Evolutionary conservation across 2,329 filamentous ascomycete genomes (phyloP).

Genomic region (Nannizziopsis arthrosporioides): DNA sequence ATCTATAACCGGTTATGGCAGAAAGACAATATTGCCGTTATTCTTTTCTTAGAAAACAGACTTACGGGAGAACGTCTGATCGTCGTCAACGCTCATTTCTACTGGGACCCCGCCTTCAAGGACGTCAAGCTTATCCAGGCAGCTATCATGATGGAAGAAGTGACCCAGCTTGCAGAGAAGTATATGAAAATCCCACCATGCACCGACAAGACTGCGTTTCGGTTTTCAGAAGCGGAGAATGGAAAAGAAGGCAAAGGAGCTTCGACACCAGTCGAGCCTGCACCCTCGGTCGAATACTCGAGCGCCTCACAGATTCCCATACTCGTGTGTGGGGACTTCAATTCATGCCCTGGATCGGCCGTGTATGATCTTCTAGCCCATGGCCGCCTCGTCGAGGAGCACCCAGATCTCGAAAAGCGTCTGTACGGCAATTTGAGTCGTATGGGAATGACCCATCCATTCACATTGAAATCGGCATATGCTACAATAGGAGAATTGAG

Average conservation of each 20-base stretch:
- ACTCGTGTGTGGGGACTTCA: conserved; percentile 90
- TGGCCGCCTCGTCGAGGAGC: conserved; percentile 64
- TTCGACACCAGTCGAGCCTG: conserved; percentile 48
- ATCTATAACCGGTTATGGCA: conserved; percentile 99
- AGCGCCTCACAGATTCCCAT: conserved; percentile 80
- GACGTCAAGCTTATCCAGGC: conserved; percentile 97
- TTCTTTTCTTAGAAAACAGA: conserved; percentile 86
- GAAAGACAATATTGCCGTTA: conserved; percentile 88
- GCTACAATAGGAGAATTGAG: conserved; percentile 69
- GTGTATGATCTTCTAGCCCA: conserved; percentile 82
- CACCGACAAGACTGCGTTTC: conserved; percentile 59
- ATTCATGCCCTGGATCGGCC: conserved; percentile 74
- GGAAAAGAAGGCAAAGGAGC: conserved; percentile 30
- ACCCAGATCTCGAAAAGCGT: conserved; percentile 65
- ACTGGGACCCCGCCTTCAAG: conserved; percentile 81
- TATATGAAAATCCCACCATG: conserved; percentile 69
- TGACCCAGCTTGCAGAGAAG: conserved; percentile 73
- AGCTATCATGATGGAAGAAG: conserved; percentile 84
- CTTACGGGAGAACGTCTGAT: conserved; percentile 83
- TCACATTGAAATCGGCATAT: conserved; percentile 86
- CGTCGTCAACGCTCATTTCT: conserved; percentile 85
- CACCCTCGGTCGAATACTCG: conserved; percentile 74
- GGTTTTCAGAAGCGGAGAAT: conserved; percentile 40
- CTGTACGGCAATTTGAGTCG: conserved; percentile 89
- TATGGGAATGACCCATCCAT: conserved; percentile 86